phyloP scores from a whole-genome alignment of 495 filamentous ascomycete genomes.

The Niebla homalea region DNA sequence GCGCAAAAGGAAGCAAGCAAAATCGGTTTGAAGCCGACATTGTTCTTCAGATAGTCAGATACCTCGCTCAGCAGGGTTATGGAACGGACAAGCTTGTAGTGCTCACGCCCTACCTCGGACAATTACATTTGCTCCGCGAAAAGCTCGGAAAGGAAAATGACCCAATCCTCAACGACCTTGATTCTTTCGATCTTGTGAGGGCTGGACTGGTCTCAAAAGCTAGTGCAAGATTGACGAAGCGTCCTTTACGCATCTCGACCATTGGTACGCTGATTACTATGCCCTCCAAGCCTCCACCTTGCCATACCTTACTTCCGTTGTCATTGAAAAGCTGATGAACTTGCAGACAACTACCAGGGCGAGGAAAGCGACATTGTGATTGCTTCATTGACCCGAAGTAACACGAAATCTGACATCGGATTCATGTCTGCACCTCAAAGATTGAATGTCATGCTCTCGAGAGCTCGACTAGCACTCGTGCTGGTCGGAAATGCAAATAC shows the following conservation, averaged over 20 bases:
- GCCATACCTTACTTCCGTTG: background rate
- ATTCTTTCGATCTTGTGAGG: slow-evolving; percentile 50
- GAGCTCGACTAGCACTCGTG: slow-evolving; percentile 54
- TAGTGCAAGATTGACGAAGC: slow-evolving; percentile 37
- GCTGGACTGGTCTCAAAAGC: slow-evolving; percentile 48
- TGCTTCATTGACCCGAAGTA: slow-evolving; percentile 53
- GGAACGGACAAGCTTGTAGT: slow-evolving; percentile 51
- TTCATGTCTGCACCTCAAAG: slow-evolving; percentile 60
- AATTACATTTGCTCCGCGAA: slow-evolving; percentile 45
- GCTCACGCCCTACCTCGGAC: slow-evolving; percentile 62
- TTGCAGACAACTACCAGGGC: slow-evolving; percentile 64
- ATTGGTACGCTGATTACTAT: slow-evolving; percentile 36
- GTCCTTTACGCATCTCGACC: slow-evolving; percentile 46
- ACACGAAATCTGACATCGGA: slow-evolving; percentile 49
- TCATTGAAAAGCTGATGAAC: background rate
- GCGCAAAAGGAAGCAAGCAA: slow-evolving; percentile 37
- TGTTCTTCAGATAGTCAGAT: slow-evolving; percentile 52
- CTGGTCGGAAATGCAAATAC: slow-evolving; percentile 60
- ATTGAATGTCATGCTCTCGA: slow-evolving; percentile 58
- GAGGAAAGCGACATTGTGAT: slow-evolving; percentile 70
- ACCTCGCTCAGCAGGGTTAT: slow-evolving; percentile 68
- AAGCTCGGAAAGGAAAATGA: slow-evolving; percentile 42
- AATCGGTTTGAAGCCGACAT: slow-evolving; percentile 60
- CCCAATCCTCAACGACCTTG: slow-evolving; percentile 56
- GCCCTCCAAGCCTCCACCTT: background rate